These are phyloP conservation scores for Penicillium sclerotigenum DNA, from an alignment of 2,329 filamentous ascomycete species.

Conservation along the genomic window DNA sequence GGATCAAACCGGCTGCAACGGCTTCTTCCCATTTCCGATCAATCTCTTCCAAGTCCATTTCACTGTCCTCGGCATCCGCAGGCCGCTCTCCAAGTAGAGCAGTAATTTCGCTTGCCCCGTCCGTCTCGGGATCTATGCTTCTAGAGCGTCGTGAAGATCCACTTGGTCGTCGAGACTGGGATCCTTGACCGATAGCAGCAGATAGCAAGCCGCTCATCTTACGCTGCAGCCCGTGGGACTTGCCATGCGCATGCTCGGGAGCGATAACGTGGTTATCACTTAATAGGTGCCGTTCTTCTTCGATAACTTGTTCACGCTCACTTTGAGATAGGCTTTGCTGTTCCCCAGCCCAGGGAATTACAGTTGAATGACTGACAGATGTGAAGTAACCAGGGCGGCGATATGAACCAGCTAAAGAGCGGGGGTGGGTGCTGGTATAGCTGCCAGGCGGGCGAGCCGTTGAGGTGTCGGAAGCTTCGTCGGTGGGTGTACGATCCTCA, in stretches of 20 bases:
- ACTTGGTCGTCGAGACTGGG: slow-evolving; percentile 12
- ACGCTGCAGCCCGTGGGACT: slow-evolving; percentile 20
- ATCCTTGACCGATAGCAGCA: slow-evolving; percentile 12
- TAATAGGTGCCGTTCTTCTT: slow-evolving; percentile 58
- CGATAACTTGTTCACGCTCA: slow-evolving; percentile 53
- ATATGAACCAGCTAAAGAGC: slow-evolving; percentile 64
- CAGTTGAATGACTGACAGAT: slow-evolving; percentile 65
- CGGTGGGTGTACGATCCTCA: slow-evolving; percentile 47
- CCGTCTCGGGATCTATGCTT: slow-evolving; percentile 9
- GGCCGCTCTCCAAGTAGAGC: slow-evolving; percentile 41
- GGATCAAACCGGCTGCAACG: slow-evolving; percentile 73
- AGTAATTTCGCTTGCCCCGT: slow-evolving; percentile 45
- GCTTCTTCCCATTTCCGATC: slow-evolving; percentile 82
- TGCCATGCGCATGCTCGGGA: slow-evolving; percentile 45
- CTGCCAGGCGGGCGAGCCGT: slow-evolving; percentile 43
- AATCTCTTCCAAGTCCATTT: slow-evolving; percentile 55
- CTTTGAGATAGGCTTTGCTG: slow-evolving; percentile 49
- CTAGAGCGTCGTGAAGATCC: slow-evolving; percentile 4
- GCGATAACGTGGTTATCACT: slow-evolving; percentile 59
- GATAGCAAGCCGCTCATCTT: slow-evolving; percentile 27
- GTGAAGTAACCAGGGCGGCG: slow-evolving; percentile 74
- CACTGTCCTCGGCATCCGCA: slow-evolving; percentile 44
- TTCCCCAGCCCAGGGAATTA: slow-evolving; percentile 54
- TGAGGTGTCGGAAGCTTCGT: slow-evolving; percentile 40
- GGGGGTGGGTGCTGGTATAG: slow-evolving; percentile 35